Conservation (phyloP, 2,329 filamentous ascomycete species). For the Cryphonectria carpinicola region DNA sequence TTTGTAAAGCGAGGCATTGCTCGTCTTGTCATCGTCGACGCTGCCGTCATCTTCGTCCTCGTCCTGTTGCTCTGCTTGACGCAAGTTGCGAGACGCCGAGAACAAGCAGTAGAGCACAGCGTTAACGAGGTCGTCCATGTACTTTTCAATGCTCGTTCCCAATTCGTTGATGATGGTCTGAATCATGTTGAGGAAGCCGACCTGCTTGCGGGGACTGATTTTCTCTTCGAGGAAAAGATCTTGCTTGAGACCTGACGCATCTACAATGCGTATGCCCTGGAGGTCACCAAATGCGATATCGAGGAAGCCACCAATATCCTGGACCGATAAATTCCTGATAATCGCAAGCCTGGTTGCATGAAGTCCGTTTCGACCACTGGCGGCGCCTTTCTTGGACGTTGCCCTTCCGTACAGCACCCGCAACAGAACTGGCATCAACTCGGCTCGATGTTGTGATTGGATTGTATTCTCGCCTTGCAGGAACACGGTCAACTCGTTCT, state of each 20-base stretch:
- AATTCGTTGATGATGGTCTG: conserved; percentile 85
- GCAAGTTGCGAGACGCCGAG: conserved; percentile 59
- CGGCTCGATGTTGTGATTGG: conserved; percentile 70
- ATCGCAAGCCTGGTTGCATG: conserved; percentile 81
- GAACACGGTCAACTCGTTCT: conserved; percentile 90
- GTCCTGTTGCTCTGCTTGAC: conserved; percentile 42
- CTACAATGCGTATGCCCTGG: conserved; percentile 61
- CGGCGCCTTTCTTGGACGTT: conserved; percentile 77
- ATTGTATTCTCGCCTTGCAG: conserved; percentile 77
- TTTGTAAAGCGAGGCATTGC: conserved; percentile 63
- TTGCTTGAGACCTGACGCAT: conserved; percentile 52
- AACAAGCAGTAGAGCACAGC: conserved; percentile 82
- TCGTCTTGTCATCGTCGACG: conserved; percentile 44
- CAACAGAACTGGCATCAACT: conserved; percentile 84
- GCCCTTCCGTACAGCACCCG: conserved; percentile 87
- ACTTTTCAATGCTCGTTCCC: conserved; percentile 71
- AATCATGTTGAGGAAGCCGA: conserved; percentile 91
- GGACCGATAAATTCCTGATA: conserved; percentile 73
- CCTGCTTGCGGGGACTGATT: conserved; percentile 75
- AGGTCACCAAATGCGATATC: conserved; percentile 78
- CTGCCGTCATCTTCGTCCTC: conserved; percentile 41
- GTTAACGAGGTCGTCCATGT: conserved; percentile 71
- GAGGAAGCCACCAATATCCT: conserved; percentile 80
- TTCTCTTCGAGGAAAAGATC: conserved; percentile 61
- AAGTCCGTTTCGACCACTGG: conserved; percentile 79